Base-by-base conservation (phyloP, 768 basidiomycete species). In the Leccinum truebloodii region DNA sequence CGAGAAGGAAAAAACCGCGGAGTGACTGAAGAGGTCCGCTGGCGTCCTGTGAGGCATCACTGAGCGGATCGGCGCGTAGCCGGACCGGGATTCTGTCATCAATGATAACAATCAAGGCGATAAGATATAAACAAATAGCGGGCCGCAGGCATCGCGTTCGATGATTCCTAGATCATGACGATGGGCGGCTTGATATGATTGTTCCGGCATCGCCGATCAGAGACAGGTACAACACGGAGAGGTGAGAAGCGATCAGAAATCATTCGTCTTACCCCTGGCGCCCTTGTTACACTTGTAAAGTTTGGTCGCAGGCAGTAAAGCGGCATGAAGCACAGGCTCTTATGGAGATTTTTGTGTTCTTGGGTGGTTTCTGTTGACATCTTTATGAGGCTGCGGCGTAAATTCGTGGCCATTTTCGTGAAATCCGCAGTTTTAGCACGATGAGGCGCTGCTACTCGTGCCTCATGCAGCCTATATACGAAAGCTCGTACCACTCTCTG, bases 231-330 rank as follows among this genome's bases (percentile, higher is more conserved):
- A 16, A 30, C 9, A 3, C 18, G 13, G 48, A 28, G 24, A 51
- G 18, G 50, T 12, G 16, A 9, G 50, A 51, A 9, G 22, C 28
- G 6, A 30, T 2, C 26, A 49, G 14, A 3, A 30, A 63, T 57
- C 12, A 59, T 26, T 26, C 60, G 64, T 12, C 63, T 59, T 32
- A 26, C 63, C 8, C 18, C 57, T 2, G 58, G 59, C 28, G 57
- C 20, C 18, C 1, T 37, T 2, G 54, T 54, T 9, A 39, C 55
- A 30, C 64, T 58, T 0, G 62, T 54, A 6, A 39, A 65, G 6
- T 59, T 59, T 13, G 7, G 6, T 39, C 60, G 53, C 0, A 59
- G 59, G 6, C 55, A 46, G 6, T 44, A 54, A 60, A 7, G 51
- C 64, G 24, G 26, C 13, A 14, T 57, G 7, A 6, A 58, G 46